Evolutionary conservation across 2,329 filamentous ascomycete genomes (phyloP).

Genomic region (Epichloe glyceriae): DNA sequence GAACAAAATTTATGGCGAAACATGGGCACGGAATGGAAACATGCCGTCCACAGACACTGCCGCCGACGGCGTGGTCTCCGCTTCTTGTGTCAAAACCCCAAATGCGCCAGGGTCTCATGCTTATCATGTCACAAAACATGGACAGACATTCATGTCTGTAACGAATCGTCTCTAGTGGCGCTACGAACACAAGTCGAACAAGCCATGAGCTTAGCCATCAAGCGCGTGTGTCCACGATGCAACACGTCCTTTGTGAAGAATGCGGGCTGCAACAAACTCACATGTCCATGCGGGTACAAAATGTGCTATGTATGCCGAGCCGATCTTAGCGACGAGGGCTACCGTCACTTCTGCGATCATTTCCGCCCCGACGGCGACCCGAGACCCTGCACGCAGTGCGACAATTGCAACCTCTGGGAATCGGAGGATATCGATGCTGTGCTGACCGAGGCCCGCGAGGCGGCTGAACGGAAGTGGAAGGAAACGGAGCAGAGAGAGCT

Average conservation of each 20-base stretch:
- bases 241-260: conserved; percentile 87
- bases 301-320: conserved; percentile 97
- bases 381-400: conserved; percentile 63
- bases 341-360: conserved; percentile 91
- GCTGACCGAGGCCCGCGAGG: conserved; percentile 53
- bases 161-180: conserved; percentile 69
- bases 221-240: conserved; percentile 87
- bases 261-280: conserved; percentile 91
- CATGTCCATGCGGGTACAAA: conserved; percentile 87
- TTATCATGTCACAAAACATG: conserved; percentile 71
- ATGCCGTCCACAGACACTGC: conserved; percentile 52
- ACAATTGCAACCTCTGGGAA: conserved; percentile 68
- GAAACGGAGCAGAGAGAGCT: conserved; percentile 48
- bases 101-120: conserved; percentile 62
- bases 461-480: conserved; percentile 60
- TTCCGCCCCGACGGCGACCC: conserved; percentile 70
- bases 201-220: conserved; percentile 85
- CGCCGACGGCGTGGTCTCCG: conserved; percentile 59
- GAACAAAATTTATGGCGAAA: conserved; percentile 28
- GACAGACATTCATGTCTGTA: conserved; percentile 81
- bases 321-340: conserved; percentile 61
- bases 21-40: conserved; percentile 35
- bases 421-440: conserved; percentile 60
- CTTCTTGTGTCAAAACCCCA: conserved; percentile 62
- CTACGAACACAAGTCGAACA: conserved; percentile 83